Evolutionary conservation across 148 eudicot genomes (phyloP), one percentile per base, ranked within the genome.

Genomic region (Rhododendron molle): DNA sequence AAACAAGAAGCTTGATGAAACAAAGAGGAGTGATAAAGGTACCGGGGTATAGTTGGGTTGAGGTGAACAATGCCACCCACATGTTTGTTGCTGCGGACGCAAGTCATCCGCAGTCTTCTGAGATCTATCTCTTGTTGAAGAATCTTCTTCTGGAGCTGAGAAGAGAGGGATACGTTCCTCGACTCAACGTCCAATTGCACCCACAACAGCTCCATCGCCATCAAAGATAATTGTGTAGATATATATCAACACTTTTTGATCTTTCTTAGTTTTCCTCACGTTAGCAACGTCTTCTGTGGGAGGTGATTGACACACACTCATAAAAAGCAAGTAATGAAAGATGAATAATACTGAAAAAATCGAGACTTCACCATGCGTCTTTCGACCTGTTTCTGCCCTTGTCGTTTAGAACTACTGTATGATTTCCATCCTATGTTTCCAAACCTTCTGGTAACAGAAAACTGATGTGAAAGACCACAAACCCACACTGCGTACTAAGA

Each of bases 401-500:
- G 26, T 69, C 30, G 3, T 14, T 18, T 83, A 56, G 44, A 23
- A 38, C 78, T 82, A n/a, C n/a, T n/a, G n/a, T n/a, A 85, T 58
- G 83, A 85, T 78, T 87, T 87, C 77, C 86, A 90, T 44, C 94
- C 94, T 38, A 87, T 83, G 84, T 93, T 95, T 52, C 91, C 92
- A 71, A 95, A 79, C 80, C 89, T 90, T 88, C 90, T 87, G 11
- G 93, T 95, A 40, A 92, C 90, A 7, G 95, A 91, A 23, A 54
- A 54, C 60, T 54, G 60, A 54, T 54, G 60, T 54, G 15, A 54
- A 54, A 54, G 21, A 54, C 21, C 21, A 15, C 20, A 91, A 91
- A 54, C 91, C 88, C 21, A 95, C 99, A 0, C 96, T 95, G 26
- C 95, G 80, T 36, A 95, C 60, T 8, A 94, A 86, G 18, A 92